Evolutionary conservation across 2,329 filamentous ascomycete species (phyloP).

Genomic region (Endocalyx cinctus): DNA sequence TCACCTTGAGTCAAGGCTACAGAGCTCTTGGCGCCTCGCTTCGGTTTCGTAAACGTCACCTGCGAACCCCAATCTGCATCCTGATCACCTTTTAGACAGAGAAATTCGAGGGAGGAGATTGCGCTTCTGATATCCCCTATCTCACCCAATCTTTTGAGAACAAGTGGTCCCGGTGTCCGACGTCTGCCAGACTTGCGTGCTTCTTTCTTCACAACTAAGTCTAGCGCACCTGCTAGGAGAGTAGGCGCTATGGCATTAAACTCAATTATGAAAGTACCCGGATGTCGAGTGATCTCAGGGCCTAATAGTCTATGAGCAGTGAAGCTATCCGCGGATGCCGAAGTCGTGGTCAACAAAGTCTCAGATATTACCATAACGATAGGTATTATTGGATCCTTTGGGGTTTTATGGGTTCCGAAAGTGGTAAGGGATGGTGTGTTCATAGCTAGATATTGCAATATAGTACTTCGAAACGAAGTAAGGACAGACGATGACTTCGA

Average conservation of each 20-base stretch:
- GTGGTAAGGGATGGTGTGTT: conserved; percentile 54
- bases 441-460: conserved; percentile 70
- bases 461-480: conserved; percentile 66
- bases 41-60: conserved; percentile 65
- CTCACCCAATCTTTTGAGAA: conserved; percentile 76
- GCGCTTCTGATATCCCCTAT: conserved; percentile 90
- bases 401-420: conserved; percentile 37
- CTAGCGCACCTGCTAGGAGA: conserved; percentile 77
- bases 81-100: conserved; percentile 79
- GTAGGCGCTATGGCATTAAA: conserved; percentile 92
- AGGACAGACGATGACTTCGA: conserved; percentile 60
- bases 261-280: conserved; percentile 73
- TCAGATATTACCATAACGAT: conserved; percentile 90
- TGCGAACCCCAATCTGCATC: conserved; percentile 71
- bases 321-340: conserved; percentile 82
- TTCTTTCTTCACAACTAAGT: conserved; percentile 79
- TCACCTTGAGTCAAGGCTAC: conserved; percentile 70
- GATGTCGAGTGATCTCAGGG: conserved; percentile 77
- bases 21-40: conserved; percentile 53
- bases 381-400: conserved; percentile 56
- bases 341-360: conserved; percentile 78
- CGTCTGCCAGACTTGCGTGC: conserved; percentile 70
- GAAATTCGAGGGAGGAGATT: conserved; percentile 86
- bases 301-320: conserved; percentile 88
- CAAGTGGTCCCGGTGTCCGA: conserved; percentile 70